Percentiles rank a stretch among this genome's conserved stretches.
phyloP scores from a whole-genome alignment of 495 filamentous ascomycete species.

The Eremomyces bilateralis region DNA sequence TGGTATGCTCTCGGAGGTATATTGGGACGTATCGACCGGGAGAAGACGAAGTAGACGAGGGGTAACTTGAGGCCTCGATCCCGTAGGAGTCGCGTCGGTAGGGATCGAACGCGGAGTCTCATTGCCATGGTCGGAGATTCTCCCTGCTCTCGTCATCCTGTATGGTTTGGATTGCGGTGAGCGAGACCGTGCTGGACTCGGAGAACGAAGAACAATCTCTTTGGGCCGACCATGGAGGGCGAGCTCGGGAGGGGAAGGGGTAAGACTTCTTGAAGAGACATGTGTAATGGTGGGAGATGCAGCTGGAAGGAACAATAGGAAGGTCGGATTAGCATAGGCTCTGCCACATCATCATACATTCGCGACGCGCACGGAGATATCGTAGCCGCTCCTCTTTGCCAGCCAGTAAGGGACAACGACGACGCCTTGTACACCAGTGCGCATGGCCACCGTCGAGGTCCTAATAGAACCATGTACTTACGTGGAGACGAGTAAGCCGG shows the following conservation, averaged over 20 bases:
- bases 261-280: slow-evolving; percentile 12
- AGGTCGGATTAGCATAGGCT: no score
- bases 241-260: slow-evolving; percentile 8
- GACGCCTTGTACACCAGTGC: no score
- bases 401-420: no score
- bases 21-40: slow-evolving; percentile 20
- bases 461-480: no score
- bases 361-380: no score
- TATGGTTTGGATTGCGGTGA: slow-evolving; percentile 7
- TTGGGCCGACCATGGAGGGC: slow-evolving; percentile 8
- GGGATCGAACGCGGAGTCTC: slow-evolving; percentile 20
- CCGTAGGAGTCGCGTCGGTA: no score
- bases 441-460: no score
- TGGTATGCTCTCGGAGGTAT: slow-evolving; percentile 17
- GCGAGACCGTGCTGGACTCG: slow-evolving; percentile 13
- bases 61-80: no score
- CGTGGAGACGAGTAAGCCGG: no score
- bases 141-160: slow-evolving; percentile 14
- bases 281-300: slow-evolving; percentile 14
- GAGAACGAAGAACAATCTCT: slow-evolving; percentile 8
- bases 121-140: slow-evolving; percentile 9
- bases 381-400: no score
- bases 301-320: no score
- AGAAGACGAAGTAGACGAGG: slow-evolving; percentile 22
- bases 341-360: no score